These are phyloP conservation scores for Cicer judaicum DNA, from an alignment of 306 rosid species.

Conservation along the genomic window DNA sequence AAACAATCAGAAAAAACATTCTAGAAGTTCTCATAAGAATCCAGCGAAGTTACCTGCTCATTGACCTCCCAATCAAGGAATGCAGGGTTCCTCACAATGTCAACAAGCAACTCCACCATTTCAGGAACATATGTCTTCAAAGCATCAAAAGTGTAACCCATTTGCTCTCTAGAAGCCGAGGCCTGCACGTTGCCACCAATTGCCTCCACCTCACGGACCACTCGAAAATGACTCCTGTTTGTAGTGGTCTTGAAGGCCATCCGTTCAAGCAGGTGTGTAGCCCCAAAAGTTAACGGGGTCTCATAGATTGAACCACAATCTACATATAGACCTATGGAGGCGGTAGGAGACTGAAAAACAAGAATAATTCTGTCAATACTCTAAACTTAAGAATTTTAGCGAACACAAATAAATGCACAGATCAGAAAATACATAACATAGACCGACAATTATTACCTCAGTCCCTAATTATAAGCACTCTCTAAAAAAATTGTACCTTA, in stretches of 20 bases:
- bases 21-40: conserved; percentile 13
- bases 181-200: conserved; percentile 90
- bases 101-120: conserved; percentile 93
- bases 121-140: conserved; percentile 87
- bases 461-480: too few relatives aligned
- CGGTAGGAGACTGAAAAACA: conserved; percentile 69
- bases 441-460: neutral
- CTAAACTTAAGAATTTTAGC: neutral
- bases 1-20: conserved; percentile 6
- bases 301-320: conserved; percentile 85
- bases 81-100: conserved; percentile 75
- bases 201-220: conserved; percentile 92
- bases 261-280: conserved; percentile 78
- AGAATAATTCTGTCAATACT: conserved; percentile 31
- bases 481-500: too few relatives aligned
- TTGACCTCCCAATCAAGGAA: conserved; percentile 97
- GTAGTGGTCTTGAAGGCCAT: conserved; percentile 93
- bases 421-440: conserved; percentile 10
- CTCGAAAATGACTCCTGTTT: conserved; percentile 82
- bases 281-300: conserved; percentile 75
- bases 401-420: neutral
- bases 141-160: conserved; percentile 89
- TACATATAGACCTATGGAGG: conserved; percentile 81
- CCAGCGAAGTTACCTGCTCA: conserved; percentile 68
- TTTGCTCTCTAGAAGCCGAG: conserved; percentile 91